Percentiles rank a stretch among this genome's conserved stretches.
Evolutionary conservation across 208 protist genomes (phyloP).

Genomic region (Trypanosoma grayi): DNA sequence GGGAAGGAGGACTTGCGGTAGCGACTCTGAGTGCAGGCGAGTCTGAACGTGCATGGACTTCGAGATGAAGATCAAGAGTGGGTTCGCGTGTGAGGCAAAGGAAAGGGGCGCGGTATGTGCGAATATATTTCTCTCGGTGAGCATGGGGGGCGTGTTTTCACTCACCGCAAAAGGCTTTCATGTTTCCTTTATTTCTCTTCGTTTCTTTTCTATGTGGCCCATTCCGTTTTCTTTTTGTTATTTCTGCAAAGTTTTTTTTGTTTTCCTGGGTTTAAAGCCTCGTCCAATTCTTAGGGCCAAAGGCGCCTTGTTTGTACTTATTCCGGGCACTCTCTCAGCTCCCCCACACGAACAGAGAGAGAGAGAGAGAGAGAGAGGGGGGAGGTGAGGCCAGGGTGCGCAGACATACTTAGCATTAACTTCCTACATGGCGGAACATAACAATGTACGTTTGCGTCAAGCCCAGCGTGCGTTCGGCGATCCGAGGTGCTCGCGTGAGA

Average conservation of each 20-base stretch:
- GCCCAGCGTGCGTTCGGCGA: constrained; percentile 71
- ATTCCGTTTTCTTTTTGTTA: background rate
- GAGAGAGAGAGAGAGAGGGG: too few species aligned
- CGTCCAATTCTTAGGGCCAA: too few species aligned
- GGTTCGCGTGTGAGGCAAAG: background rate
- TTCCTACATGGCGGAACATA: constrained; percentile 30
- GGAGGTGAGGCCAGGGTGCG: too few species aligned
- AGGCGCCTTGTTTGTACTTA: too few species aligned
- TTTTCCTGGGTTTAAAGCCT: background rate
- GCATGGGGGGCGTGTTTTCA: too few species aligned
- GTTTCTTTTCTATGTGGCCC: background rate
- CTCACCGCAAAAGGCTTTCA: background rate
- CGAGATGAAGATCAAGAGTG: too few species aligned
- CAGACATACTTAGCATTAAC: constrained; percentile 3
- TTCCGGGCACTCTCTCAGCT: too few species aligned
- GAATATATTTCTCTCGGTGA: too few species aligned
- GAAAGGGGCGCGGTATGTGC: background rate
- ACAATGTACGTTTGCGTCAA: constrained; percentile 37
- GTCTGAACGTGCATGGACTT: too few species aligned
- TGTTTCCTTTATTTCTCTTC: constrained; percentile 4
- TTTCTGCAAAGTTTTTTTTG: background rate
- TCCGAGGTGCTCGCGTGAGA: constrained; percentile 49
- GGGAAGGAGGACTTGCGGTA: constrained; percentile 1
- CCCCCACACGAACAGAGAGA: too few species aligned
- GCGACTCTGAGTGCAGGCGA: too few species aligned